phyloP scores from a whole-genome alignment of 352 stramenopile genomes.

The Phytophthora citricola region DNA sequence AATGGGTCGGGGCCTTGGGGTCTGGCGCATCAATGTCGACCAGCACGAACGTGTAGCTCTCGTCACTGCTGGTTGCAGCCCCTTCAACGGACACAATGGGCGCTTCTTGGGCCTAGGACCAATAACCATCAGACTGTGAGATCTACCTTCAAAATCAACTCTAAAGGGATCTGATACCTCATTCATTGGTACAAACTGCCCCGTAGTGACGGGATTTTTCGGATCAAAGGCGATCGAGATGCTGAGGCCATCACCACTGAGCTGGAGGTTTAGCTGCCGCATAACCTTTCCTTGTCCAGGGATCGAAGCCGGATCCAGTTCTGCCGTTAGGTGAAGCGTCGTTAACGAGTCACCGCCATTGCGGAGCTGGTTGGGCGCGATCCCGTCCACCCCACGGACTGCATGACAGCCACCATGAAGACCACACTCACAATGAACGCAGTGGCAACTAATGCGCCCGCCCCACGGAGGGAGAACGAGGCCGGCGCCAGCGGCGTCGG shows the following conservation, averaged over 20 bases:
- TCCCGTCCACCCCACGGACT: conserved; percentile 31
- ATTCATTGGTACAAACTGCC: conserved; percentile 44
- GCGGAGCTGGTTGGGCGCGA: conserved; percentile 12
- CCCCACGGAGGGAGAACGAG: conserved; percentile 36
- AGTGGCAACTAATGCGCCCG: conserved; percentile 30
- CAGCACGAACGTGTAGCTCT: conserved; percentile 67
- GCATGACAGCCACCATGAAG: conserved; percentile 44
- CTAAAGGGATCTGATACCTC: conserved; percentile 28
- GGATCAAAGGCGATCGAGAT: conserved; percentile 40
- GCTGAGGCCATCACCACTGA: conserved; percentile 9
- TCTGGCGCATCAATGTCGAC: conserved; percentile 76
- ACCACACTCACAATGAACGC: conserved; percentile 45
- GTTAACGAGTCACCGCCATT: conserved; percentile 8
- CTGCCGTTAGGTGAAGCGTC: conserved; percentile 21
- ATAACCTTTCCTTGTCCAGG: conserved; percentile 10
- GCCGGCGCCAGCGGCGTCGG: conserved; percentile 26
- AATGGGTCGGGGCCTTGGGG: conserved; percentile 54
- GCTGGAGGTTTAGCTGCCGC: conserved; percentile 16
- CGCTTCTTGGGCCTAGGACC: conserved; percentile 33
- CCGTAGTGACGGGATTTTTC: conserved; percentile 21
- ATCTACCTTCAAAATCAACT: conserved; percentile 5
- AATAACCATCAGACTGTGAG: conserved; percentile 2
- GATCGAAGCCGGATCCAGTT: conserved; percentile 5
- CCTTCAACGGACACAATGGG: conserved; percentile 40
- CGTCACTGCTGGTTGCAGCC: conserved; percentile 5